Base-by-base conservation (phyloP, 495 filamentous ascomycete species). In the Penicillium crystallinum region DNA sequence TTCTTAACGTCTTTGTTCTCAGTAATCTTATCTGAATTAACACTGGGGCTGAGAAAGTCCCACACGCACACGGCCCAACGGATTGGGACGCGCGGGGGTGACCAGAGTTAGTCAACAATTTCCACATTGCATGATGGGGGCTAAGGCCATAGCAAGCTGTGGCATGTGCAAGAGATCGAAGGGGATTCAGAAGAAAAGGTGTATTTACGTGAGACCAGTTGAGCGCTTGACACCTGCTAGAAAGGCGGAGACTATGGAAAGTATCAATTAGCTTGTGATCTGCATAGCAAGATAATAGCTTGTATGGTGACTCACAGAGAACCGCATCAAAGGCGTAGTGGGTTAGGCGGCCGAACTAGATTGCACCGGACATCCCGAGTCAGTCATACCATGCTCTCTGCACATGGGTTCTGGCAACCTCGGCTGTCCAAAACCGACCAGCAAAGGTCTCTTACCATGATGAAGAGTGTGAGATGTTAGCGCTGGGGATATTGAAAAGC, bases 281-380 rank as follows among this genome's bases (percentile, higher is more conserved):
- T 49, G 11, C 4, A 25, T 18, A 43, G 19, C 18, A 7, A 1
- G 2, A 33, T 45, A 47, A 19, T 48, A n/a, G 27, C 8, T 4
- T 9, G 4, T 15, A 11, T 14, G 10, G 49, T 29, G 29, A 77
- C 86, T 58, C 79, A 95, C 90, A 71, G 56, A 97, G 82, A 29
- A 97, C 89, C 56, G 93, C 95, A 73, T 98, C 93, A 62, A 98
- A 91, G 62, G 90, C 90, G 76, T 93, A 96, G 76, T 98, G 93
- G 60, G 86, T 86, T 54, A 98, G 67, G 69, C 88, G 82, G 72
- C 91, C 93, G 73, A 98, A 77, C 95, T 97, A 81, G 69, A 70
- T 49, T 34, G 23, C 35, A 31, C n/a, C 2, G 37, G 30, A 15
- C 15, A 34, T 21, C 23, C 43, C 18, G 31, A 29, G 47, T 60